Base-by-base conservation (phyloP, 2,329 filamentous ascomycete genomes). In the Exophiala sp. region DNA sequence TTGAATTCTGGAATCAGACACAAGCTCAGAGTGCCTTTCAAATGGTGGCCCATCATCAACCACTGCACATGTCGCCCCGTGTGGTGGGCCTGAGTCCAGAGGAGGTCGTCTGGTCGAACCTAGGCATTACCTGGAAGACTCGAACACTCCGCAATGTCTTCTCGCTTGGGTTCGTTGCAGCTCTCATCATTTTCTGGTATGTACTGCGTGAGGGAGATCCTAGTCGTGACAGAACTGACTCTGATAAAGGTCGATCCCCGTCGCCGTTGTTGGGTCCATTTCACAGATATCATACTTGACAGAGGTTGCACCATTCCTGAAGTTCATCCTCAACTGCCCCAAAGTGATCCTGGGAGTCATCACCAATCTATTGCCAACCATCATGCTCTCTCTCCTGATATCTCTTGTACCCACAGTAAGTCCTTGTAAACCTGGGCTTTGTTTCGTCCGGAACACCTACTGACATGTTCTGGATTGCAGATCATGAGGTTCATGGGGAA, bases 11-110 rank as follows among this genome's bases (percentile, higher is more conserved):
- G 57, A 84, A 80, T 1, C 89, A 96, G 68, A 82, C 87, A 51
- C 87, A 89, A 52, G 94, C 94, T 11, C 91, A 99, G 71, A 80
- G 82, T 49, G 92, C 92, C 11, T 92, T 84, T 68, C 94, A 99
- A 70, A 85, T 88, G 34, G 78, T 97, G 7, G 85, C 91, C 2
- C 91, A 96, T 70, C 91, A 96, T 71, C 85, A 89, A 54, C 87
- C 89, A 33, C 76, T 95, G 35, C 89, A 92, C 67, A 91, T 99
- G 85, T 81, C 87, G 3, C 90, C 90, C 24, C 85, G 90, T 20
- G 89, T 88, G 65, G 88, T 95, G 50, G 92, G 92, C 12, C 79
- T 96, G 49, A 83, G 84, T 18, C 92, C 92, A 0, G 76, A 78
- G 16, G 91, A 96, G 66, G 78, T 99, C 20, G 85, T 97, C 64